Evolutionary conservation across 768 basidiomycete genomes (phyloP).

Genomic region (Boletus huronensis): DNA sequence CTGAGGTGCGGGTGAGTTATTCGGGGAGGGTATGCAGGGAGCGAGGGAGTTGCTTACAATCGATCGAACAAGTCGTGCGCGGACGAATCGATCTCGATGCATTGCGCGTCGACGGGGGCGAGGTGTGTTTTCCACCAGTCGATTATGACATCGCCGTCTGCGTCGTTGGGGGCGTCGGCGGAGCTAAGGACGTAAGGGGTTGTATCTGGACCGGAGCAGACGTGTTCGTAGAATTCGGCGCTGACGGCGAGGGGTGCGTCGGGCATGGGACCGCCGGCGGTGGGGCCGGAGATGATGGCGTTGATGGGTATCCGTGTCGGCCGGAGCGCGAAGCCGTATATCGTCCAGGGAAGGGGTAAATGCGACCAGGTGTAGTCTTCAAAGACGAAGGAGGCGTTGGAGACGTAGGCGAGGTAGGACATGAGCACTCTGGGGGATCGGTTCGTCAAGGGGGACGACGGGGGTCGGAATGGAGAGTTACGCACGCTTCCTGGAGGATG

Average conservation of each 20-base stretch:
- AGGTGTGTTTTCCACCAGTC: constrained; percentile 49
- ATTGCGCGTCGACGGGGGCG: constrained; percentile 33
- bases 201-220: constrained; percentile 40
- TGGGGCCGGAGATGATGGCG: constrained; percentile 55
- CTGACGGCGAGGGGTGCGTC: constrained; percentile 40
- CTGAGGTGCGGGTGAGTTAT: constrained; percentile 23
- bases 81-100: constrained; percentile 44
- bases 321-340: constrained; percentile 52
- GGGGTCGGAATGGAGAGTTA: neutral
- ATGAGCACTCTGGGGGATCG: constrained; percentile 41
- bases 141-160: constrained; percentile 41
- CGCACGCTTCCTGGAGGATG: constrained; percentile 58
- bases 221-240: constrained; percentile 45
- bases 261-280: constrained; percentile 45
- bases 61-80: constrained; percentile 45
- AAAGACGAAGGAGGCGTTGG: constrained; percentile 57
- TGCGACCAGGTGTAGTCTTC: constrained; percentile 63
- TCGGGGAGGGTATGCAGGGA: neutral
- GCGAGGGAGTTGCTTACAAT: constrained; percentile 34
- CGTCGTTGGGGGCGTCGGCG: constrained; percentile 34
- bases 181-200: constrained; percentile 35
- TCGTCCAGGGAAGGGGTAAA: constrained; percentile 47
- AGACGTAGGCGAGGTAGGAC: constrained; percentile 48
- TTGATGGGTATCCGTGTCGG: constrained; percentile 53
- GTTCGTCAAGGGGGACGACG: neutral